phyloP scores from a whole-genome alignment of 305 asterid species.

The Ajuga reptans region DNA sequence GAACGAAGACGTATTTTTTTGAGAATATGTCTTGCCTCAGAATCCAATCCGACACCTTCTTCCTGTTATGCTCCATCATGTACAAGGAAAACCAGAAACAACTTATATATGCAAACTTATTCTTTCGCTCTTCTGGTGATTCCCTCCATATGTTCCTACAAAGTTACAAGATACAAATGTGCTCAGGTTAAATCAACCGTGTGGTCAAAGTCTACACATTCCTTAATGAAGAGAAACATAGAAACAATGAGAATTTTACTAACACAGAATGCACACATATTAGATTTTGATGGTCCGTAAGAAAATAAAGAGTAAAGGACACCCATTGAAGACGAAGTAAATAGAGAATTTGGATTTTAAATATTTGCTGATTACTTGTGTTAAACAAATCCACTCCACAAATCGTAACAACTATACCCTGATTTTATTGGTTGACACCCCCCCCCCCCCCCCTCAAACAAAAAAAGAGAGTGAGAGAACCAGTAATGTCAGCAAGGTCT shows the following conservation, averaged over 20 bases:
- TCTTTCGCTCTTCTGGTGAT: constrained; percentile 34
- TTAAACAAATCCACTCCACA: too few species aligned
- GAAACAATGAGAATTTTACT: too few species aligned
- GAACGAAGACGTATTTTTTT: constrained; percentile 41
- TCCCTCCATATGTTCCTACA: constrained; percentile 39
- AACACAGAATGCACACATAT: neutral
- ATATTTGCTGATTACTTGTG: too few species aligned
- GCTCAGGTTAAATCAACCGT: neutral
- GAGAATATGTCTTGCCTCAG: constrained; percentile 30
- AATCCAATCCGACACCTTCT: constrained; percentile 39
- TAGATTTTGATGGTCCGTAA: neutral
- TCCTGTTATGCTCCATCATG: neutral
- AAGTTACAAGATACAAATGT: neutral
- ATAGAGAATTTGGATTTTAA: too few species aligned
- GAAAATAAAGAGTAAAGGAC: neutral
- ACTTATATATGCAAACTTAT: constrained; percentile 22
- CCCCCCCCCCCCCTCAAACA: too few species aligned
- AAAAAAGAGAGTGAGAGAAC: neutral
- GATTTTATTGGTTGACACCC: too few species aligned
- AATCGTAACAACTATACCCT: too few species aligned
- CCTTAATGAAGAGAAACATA: too few species aligned
- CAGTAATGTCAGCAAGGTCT: neutral
- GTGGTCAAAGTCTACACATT: too few species aligned
- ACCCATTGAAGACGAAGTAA: neutral
- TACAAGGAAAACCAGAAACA: constrained; percentile 32